A percentile compares a stretch with the other conserved stretches of the same genome.
phyloP scores from a whole-genome alignment of 257 asterid species.

The Fraxinus anomala region DNA sequence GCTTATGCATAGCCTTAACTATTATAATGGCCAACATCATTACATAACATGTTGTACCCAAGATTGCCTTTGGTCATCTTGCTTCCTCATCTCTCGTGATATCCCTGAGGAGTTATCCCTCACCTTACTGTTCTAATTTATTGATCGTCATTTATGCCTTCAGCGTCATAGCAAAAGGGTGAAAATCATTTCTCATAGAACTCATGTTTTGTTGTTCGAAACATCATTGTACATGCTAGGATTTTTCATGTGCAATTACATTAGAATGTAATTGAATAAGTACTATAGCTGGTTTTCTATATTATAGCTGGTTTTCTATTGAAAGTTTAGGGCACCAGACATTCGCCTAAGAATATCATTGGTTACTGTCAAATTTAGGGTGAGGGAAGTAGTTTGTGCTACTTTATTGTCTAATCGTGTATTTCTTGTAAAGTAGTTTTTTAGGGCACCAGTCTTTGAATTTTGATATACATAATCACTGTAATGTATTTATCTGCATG shows the following conservation, averaged over 20 bases:
- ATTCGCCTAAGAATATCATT: not conserved
- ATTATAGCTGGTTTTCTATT: too few relatives aligned
- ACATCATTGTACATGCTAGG: not conserved
- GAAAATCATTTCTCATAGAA: not conserved
- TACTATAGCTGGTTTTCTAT: too few relatives aligned
- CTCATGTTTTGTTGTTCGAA: not conserved
- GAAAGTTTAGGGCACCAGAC: too few relatives aligned
- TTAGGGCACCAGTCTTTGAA: not conserved
- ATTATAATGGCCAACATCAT: not conserved
- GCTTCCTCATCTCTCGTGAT: not conserved
- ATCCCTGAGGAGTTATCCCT: not conserved
- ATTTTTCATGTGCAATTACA: not conserved
- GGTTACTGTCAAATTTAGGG: not conserved
- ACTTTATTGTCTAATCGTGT: not conserved
- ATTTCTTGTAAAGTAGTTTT: not conserved
- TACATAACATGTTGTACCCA: not conserved
- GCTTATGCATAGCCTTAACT: not conserved
- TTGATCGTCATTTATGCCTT: not conserved
- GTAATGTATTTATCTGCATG: not conserved
- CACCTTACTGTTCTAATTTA: not conserved
- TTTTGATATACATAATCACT: slow-evolving; percentile 20
- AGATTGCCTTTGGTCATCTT: not conserved
- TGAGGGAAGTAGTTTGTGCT: not conserved
- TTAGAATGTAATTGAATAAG: too few relatives aligned
- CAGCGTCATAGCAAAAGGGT: not conserved